Evolutionary conservation across 345 rosid genomes (phyloP).

Genomic region (Syzygium grande): DNA sequence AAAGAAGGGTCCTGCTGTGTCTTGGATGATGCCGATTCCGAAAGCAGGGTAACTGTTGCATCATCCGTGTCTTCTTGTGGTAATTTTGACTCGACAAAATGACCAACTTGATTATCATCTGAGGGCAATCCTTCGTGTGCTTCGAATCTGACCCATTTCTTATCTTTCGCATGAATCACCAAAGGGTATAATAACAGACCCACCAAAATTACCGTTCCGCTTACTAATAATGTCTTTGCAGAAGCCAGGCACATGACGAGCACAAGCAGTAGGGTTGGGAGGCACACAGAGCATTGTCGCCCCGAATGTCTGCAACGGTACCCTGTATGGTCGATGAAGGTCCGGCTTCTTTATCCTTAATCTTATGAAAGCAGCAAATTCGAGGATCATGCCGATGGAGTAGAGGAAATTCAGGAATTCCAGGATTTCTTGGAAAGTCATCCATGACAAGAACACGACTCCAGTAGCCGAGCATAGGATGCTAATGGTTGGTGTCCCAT

Average conservation of each 20-base stretch:
- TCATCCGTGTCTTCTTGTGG: constrained; percentile 41
- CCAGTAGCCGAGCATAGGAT: constrained; percentile 81
- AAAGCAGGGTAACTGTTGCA: constrained; percentile 39
- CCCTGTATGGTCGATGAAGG: constrained; percentile 64
- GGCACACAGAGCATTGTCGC: constrained; percentile 55
- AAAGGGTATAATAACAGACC: constrained; percentile 58
- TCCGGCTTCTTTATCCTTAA: constrained; percentile 69
- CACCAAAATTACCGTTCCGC: constrained; percentile 38
- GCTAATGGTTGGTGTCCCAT: constrained; percentile 87
- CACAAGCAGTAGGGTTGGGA: constrained; percentile 61
- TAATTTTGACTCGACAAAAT: constrained; percentile 6
- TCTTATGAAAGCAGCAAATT: constrained; percentile 76
- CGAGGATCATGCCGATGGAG: constrained; percentile 81
- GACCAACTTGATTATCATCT: neutral
- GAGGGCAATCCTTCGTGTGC: neutral
- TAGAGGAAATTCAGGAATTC: constrained; percentile 90
- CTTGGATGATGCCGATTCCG: neutral
- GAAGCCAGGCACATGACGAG: constrained; percentile 84
- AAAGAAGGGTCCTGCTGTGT: constrained; percentile 1
- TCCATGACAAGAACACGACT: constrained; percentile 83
- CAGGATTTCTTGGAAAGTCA: constrained; percentile 87
- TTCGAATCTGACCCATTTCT: constrained; percentile 38
- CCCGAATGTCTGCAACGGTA: constrained; percentile 66
- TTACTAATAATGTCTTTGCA: constrained; percentile 45
- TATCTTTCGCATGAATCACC: constrained; percentile 38